Evolutionary conservation across 495 filamentous ascomycete species (phyloP).

Genomic region (Penicillium turbatum): DNA sequence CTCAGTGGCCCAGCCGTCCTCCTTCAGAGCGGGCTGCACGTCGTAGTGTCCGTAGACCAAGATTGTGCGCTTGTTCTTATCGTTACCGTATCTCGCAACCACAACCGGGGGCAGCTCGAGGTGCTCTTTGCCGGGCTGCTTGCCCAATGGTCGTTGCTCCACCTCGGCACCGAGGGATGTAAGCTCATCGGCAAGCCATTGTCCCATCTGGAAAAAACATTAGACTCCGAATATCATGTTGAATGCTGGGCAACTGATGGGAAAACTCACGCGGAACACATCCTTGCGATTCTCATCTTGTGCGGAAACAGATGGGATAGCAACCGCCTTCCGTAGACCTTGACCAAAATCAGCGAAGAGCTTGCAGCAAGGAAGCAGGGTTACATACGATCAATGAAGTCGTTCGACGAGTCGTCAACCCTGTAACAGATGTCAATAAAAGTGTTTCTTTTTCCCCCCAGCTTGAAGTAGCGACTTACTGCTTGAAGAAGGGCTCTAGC

Average conservation of each 20-base stretch:
- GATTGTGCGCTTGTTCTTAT: constrained; percentile 88
- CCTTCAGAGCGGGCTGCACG: constrained; percentile 89
- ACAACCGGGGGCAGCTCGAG: constrained; percentile 91
- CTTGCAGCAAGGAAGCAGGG: background rate
- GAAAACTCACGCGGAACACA: constrained; percentile 64
- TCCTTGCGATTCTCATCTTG: constrained; percentile 82
- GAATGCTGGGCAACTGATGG: background rate
- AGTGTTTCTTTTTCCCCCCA: background rate
- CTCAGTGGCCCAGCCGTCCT: constrained; percentile 94
- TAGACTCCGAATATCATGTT: background rate
- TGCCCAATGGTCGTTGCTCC: constrained; percentile 76
- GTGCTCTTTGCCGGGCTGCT: constrained; percentile 83
- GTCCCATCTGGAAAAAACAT: constrained; percentile 65
- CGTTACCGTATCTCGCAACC: constrained; percentile 84
- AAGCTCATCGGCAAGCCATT: constrained; percentile 82
- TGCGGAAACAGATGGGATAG: constrained; percentile 91
- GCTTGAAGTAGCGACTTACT: constrained; percentile 43
- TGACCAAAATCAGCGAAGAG: constrained; percentile 7
- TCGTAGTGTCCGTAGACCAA: constrained; percentile 99
- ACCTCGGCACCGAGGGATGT: constrained; percentile 78
- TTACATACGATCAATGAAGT: constrained; percentile 79
- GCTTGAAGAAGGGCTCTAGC: constrained; percentile 77
- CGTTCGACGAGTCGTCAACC: constrained; percentile 73
- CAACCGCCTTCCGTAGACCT: constrained; percentile 82
- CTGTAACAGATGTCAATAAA: constrained; percentile 27